Evolutionary conservation across 495 filamentous ascomycete species (phyloP).

Genomic region (Tuber brumale): DNA sequence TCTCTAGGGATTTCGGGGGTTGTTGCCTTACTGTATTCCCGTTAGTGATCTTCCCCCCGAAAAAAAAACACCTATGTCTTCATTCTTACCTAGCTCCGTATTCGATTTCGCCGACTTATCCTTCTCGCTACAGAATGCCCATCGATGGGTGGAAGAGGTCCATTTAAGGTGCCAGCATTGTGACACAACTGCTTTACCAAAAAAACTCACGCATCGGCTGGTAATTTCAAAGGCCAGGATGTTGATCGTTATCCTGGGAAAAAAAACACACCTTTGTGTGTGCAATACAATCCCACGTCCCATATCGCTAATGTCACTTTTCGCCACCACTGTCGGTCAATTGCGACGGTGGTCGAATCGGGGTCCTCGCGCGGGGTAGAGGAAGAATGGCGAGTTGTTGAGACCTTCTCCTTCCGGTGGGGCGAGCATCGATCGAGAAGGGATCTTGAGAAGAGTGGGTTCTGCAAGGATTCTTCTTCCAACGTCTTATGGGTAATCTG

Average conservation of each 20-base stretch:
- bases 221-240: neutral
- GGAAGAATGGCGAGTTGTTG: neutral
- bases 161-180: conserved; percentile 12
- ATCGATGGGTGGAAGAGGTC: conserved; percentile 2
- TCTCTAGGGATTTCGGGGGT: neutral
- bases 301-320: neutral
- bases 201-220: neutral
- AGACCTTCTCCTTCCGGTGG: neutral
- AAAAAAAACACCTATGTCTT: neutral
- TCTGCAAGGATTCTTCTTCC: neutral
- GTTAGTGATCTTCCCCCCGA: neutral
- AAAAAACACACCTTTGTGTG: neutral
- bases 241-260: neutral
- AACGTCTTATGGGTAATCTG: neutral
- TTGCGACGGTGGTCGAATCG: neutral
- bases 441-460: neutral
- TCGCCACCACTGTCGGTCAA: neutral
- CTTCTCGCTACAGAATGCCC: conserved; percentile 9
- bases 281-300: neutral
- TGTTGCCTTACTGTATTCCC: neutral
- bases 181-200: neutral
- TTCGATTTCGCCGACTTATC: conserved; percentile 7
- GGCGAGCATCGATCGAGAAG: neutral
- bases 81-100: conserved; percentile 1
- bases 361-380: neutral